Conservation (phyloP, 1,284 basidiomycete genomes). For the Malassezia dermatis region DNA sequence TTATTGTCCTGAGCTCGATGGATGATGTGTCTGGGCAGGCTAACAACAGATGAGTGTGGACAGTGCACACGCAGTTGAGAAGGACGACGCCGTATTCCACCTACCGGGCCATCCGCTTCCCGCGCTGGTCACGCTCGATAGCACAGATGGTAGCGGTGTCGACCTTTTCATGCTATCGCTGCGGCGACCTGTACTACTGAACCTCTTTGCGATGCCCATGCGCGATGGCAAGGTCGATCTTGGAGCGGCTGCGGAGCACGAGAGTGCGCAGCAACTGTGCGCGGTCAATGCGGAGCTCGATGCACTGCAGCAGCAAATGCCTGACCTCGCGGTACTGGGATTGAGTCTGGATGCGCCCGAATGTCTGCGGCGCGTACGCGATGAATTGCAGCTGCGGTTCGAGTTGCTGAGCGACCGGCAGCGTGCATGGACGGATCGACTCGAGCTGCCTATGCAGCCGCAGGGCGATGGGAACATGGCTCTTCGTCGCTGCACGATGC, state of each 20-base stretch:
- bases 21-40: not conserved
- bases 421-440: slow-evolving; percentile 12
- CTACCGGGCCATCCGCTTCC: slow-evolving; percentile 41
- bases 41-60: slow-evolving; percentile 9
- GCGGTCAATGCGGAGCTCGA: slow-evolving; percentile 17
- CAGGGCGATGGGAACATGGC: slow-evolving; percentile 5
- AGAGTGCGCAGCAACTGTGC: slow-evolving; percentile 24
- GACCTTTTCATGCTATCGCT: slow-evolving; percentile 40
- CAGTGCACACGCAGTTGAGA: slow-evolving; percentile 5
- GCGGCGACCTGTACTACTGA: slow-evolving; percentile 31
- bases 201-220: slow-evolving; percentile 10
- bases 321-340: slow-evolving; percentile 28
- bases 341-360: slow-evolving; percentile 22
- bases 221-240: slow-evolving; percentile 10
- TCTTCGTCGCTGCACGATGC: slow-evolving; percentile 27
- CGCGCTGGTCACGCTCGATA: slow-evolving; percentile 26
- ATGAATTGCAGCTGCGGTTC: slow-evolving; percentile 9
- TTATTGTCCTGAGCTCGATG: slow-evolving; percentile 18
- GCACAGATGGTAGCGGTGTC: slow-evolving; percentile 20
- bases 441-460: slow-evolving; percentile 14
- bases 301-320: slow-evolving; percentile 18
- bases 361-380: slow-evolving; percentile 16
- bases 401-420: slow-evolving; percentile 7
- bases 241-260: slow-evolving; percentile 18
- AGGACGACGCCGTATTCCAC: slow-evolving; percentile 29